These are phyloP conservation scores for Penicillium robsamsonii DNA, from an alignment of 495 filamentous ascomycete genomes.

Conservation along the genomic window DNA sequence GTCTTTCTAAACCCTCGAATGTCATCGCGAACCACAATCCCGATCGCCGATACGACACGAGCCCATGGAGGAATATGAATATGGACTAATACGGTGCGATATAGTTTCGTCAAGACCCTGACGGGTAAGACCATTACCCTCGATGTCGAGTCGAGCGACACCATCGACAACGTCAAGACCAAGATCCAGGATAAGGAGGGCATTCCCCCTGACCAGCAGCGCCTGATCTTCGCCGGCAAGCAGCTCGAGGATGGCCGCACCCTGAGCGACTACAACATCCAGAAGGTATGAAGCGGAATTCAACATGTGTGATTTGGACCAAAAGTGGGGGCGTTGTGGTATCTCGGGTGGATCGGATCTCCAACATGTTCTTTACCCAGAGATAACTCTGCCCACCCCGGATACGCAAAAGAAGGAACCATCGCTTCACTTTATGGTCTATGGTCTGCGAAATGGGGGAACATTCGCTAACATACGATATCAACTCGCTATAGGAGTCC, in stretches of 20 bases:
- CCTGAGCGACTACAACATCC: slow-evolving; percentile 99
- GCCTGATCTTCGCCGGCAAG: slow-evolving; percentile 99
- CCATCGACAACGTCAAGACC: slow-evolving; percentile 96
- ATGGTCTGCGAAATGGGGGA: slow-evolving; percentile 8
- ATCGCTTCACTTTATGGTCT: slow-evolving; percentile 2
- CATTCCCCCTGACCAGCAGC: slow-evolving; percentile 98
- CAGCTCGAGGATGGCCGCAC: slow-evolving; percentile 99
- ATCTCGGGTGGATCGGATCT: slow-evolving; percentile 8
- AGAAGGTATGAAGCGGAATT: slow-evolving; percentile 69
- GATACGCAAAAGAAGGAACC: slow-evolving; percentile 17
- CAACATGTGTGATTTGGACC: slow-evolving; percentile 12
- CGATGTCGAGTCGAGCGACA: slow-evolving; percentile 98
- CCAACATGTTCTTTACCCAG: background rate
- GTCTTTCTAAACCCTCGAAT: slow-evolving; percentile 34
- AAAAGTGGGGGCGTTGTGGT: slow-evolving; percentile 4
- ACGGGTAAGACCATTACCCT: slow-evolving; percentile 99
- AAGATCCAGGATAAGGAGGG: slow-evolving; percentile 99
- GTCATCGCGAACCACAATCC: slow-evolving; percentile 17
- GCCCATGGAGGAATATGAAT: slow-evolving; percentile 12
- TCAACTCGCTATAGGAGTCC: slow-evolving; percentile 67
- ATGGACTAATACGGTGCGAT: slow-evolving; percentile 39
- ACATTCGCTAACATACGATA: slow-evolving; percentile 28
- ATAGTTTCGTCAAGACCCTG: slow-evolving; percentile 94
- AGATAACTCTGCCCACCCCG: background rate
- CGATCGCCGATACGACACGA: slow-evolving; percentile 13